Evolutionary conservation across 495 filamentous ascomycete genomes (phyloP).

Genomic region (Penicillium paradoxum): DNA sequence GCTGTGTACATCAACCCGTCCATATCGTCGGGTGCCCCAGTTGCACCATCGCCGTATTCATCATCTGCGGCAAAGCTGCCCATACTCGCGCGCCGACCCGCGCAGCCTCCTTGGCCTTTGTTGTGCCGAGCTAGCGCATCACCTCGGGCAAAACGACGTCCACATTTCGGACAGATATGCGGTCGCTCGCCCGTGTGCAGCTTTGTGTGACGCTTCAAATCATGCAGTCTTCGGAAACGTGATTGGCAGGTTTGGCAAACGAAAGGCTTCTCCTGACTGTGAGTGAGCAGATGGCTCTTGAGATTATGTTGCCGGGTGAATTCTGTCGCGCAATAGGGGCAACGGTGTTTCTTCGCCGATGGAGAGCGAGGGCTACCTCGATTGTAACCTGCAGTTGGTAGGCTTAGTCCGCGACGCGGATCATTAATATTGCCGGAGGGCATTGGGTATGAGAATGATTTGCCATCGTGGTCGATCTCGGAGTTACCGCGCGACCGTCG

Average conservation of each 20-base stretch:
- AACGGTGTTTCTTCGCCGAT: constrained; percentile 87
- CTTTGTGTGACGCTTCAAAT: constrained; percentile 93
- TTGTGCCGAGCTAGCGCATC: constrained; percentile 93
- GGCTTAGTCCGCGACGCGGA: constrained; percentile 64
- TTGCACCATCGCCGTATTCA: constrained; percentile 52
- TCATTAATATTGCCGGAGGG: constrained; percentile 41
- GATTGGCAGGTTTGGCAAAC: constrained; percentile 84
- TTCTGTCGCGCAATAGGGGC: constrained; percentile 90
- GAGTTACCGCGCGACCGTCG: constrained; percentile 33
- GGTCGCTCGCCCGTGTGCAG: constrained; percentile 95
- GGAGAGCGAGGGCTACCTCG: constrained; percentile 63
- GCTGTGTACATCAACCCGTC: constrained; percentile 63
- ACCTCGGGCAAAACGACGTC: constrained; percentile 88
- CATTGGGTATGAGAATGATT: constrained; percentile 51
- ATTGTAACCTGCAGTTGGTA: constrained; percentile 62
- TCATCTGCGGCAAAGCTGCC: constrained; percentile 80
- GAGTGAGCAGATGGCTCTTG: constrained; percentile 96
- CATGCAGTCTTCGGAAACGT: constrained; percentile 87
- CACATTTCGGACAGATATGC: constrained; percentile 90
- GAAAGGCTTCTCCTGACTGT: constrained; percentile 98
- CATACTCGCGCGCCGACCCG: constrained; percentile 81
- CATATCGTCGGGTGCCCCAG: constrained; percentile 59
- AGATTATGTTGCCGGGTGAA: constrained; percentile 98
- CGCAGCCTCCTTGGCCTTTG: constrained; percentile 94
- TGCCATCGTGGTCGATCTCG: constrained; percentile 43